These are phyloP conservation scores for Colletotrichum tanaceti DNA, from an alignment of 2,329 filamentous ascomycete species.

Conservation along the genomic window DNA sequence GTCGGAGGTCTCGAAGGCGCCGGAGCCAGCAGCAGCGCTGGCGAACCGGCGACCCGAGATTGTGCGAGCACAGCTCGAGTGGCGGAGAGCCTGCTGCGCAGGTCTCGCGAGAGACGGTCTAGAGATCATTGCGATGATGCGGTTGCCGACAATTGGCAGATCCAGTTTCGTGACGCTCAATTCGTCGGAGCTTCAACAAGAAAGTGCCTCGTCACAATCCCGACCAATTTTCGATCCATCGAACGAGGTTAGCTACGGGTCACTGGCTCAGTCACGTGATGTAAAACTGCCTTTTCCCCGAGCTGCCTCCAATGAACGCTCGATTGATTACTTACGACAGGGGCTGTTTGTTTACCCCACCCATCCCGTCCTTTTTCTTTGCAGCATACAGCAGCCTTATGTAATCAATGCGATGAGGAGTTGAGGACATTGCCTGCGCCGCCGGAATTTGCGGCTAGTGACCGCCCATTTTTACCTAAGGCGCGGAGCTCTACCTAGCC, in stretches of 20 bases:
- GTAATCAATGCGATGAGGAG: slow-evolving; percentile 23
- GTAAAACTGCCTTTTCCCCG: slow-evolving; percentile 8
- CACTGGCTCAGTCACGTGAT: slow-evolving; percentile 34
- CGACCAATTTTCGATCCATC: slow-evolving; percentile 43
- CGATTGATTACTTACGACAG: slow-evolving; percentile 35
- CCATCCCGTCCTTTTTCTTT: not conserved
- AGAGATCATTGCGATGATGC: slow-evolving; percentile 71
- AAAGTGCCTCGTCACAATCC: slow-evolving; percentile 42
- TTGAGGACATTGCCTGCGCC: not conserved
- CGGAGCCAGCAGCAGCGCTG: slow-evolving; percentile 72
- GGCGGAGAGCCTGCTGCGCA: slow-evolving; percentile 68
- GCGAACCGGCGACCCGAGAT: slow-evolving; percentile 64
- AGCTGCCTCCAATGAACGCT: slow-evolving; percentile 35
- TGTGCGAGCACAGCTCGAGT: slow-evolving; percentile 67
- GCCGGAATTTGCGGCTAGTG: slow-evolving; percentile 6
- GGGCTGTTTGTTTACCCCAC: slow-evolving; percentile 17
- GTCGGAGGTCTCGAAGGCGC: slow-evolving; percentile 89
- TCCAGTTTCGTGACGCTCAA: slow-evolving; percentile 41
- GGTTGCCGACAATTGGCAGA: slow-evolving; percentile 67
- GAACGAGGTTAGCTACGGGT: slow-evolving; percentile 41
- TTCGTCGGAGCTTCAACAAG: slow-evolving; percentile 42
- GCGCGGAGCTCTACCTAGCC: slow-evolving; percentile 26
- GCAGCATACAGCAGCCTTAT: not conserved
- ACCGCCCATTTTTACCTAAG: slow-evolving; percentile 25
- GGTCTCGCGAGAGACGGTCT: slow-evolving; percentile 69